Conservation (phyloP, 1,284 basidiomycete genomes). For the Puccinia hordei region DNA sequence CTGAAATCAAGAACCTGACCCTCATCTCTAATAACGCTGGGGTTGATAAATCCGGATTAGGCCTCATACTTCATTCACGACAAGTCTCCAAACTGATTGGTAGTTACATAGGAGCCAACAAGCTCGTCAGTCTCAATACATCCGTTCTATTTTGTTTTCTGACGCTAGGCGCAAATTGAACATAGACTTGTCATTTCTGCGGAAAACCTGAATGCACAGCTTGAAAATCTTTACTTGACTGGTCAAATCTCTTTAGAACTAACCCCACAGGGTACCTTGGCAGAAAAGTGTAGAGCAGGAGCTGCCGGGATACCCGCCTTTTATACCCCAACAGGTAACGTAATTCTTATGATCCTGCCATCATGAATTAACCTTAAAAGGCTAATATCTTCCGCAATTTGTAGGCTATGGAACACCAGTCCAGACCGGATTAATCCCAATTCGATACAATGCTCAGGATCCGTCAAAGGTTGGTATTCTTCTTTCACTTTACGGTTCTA, state of each 20-base stretch:
- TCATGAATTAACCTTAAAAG: not conserved
- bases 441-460: constrained; percentile 57
- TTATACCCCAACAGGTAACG: constrained; percentile 83
- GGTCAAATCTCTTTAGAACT: constrained; percentile 83
- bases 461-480: constrained; percentile 41
- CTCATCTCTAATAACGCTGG: constrained; percentile 91
- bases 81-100: constrained; percentile 80
- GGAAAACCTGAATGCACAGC: constrained; percentile 46
- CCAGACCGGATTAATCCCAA: constrained; percentile 60
- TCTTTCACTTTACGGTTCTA: not conserved
- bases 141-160: not conserved
- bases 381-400: not conserved
- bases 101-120: constrained; percentile 75
- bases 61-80: constrained; percentile 73
- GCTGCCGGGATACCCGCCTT: constrained; percentile 95
- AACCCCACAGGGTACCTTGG: constrained; percentile 84
- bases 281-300: constrained; percentile 85
- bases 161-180: not conserved
- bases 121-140: constrained; percentile 55
- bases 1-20: constrained; percentile 70
- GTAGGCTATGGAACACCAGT: constrained; percentile 59
- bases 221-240: constrained; percentile 69
- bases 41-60: constrained; percentile 73
- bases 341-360: not conserved
- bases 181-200: not conserved